phyloP scores from a whole-genome alignment of 2,329 filamentous ascomycete genomes.

The Aspergillus arachidicola region DNA sequence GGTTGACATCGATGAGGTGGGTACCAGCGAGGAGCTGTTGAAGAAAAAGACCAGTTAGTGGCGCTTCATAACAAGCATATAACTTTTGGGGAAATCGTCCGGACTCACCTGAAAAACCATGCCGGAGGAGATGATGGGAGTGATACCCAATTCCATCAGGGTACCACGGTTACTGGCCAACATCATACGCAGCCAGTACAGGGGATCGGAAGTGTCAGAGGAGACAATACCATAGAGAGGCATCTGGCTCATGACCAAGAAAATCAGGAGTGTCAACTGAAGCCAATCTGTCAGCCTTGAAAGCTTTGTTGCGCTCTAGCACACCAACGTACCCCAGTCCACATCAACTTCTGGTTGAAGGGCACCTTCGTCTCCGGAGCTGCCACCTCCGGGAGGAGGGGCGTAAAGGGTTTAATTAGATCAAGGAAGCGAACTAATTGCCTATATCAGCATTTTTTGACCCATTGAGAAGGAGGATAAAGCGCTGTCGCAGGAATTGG shows the following conservation, averaged over 20 bases:
- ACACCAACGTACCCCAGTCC: conserved; percentile 66
- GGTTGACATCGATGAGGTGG: conserved; percentile 99
- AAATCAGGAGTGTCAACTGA: conserved; percentile 87
- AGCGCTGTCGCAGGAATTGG: conserved; percentile 21
- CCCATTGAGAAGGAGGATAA: conserved; percentile 28
- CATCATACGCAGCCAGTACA: conserved; percentile 99
- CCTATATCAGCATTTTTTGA: conserved; percentile 27
- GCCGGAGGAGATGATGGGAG: conserved; percentile 98
- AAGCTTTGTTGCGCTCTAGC: conserved; percentile 13
- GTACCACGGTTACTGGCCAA: conserved; percentile 98
- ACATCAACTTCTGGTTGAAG: conserved; percentile 98
- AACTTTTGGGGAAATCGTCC: not conserved
- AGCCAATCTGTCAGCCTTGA: conserved; percentile 23
- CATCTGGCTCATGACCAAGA: conserved; percentile 99
- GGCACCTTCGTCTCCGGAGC: conserved; percentile 97
- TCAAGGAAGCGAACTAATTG: conserved; percentile 93
- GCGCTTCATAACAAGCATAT: not conserved
- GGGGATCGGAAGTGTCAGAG: conserved; percentile 94
- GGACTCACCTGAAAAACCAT: conserved; percentile 88
- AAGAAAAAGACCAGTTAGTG: conserved; percentile 18
- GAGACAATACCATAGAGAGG: conserved; percentile 98
- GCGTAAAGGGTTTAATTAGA: conserved; percentile 98
- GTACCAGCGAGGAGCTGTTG: conserved; percentile 86
- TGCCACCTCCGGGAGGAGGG: conserved; percentile 98
- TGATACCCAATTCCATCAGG: conserved; percentile 94